phyloP scores from a whole-genome alignment of 1,139 yeast genomes.

The Hyphopichia burtonii region DNA sequence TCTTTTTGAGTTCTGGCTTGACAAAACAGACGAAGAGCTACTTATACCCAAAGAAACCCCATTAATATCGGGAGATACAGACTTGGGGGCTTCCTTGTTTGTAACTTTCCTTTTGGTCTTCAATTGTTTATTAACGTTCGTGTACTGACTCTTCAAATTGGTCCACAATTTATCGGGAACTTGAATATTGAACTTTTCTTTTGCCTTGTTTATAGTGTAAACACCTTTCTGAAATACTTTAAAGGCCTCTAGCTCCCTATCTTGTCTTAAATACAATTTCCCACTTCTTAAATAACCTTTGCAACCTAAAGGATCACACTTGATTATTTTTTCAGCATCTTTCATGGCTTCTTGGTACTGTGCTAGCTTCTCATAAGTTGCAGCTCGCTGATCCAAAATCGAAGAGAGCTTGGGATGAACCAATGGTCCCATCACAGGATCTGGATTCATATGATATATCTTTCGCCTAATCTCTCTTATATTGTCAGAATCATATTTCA shows the following conservation, averaged over 20 bases:
- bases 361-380: constrained; percentile 54
- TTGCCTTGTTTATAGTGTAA: constrained; percentile 27
- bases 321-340: constrained; percentile 44
- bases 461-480: constrained; percentile 18
- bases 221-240: constrained; percentile 43
- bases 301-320: constrained; percentile 53
- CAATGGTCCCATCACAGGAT: constrained; percentile 28
- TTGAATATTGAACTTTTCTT: constrained; percentile 17
- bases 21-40: neutral
- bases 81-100: neutral
- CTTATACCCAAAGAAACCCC: no score
- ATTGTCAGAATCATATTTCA: constrained; percentile 12
- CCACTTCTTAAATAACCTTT: constrained; percentile 60
- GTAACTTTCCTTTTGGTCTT: constrained; percentile 11
- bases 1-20: neutral
- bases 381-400: constrained; percentile 53
- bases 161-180: constrained; percentile 28
- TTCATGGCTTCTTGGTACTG: constrained; percentile 38
- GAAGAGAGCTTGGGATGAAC: constrained; percentile 28
- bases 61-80: neutral
- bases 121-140: constrained; percentile 20
- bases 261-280: constrained; percentile 35
- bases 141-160: constrained; percentile 24
- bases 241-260: constrained; percentile 41
- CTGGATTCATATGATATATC: constrained; percentile 17